phyloP scores from a whole-genome alignment of 352 stramenopile genomes.

The Blastocystis sp. region DNA sequence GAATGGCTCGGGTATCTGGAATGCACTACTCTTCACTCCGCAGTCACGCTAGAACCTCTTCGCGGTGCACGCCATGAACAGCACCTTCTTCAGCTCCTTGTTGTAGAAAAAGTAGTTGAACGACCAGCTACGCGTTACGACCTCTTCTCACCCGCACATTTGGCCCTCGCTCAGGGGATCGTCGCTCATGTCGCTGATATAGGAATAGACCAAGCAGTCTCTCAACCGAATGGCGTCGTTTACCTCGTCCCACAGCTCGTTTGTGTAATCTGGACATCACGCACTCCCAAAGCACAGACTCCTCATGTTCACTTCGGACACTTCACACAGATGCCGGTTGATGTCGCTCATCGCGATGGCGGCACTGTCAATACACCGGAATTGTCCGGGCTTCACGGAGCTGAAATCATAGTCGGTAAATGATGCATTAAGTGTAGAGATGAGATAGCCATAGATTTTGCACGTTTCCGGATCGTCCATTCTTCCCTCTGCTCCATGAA shows the following conservation, averaged over 20 bases:
- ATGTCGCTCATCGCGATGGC: constrained; percentile 13
- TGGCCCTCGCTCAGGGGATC: constrained; percentile 84
- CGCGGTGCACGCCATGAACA: constrained; percentile 86
- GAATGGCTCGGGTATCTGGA: neutral
- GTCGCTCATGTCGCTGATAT: constrained; percentile 84
- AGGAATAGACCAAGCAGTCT: constrained; percentile 85
- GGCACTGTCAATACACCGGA: constrained; percentile 23
- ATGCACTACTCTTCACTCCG: constrained; percentile 23
- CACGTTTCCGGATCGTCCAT: constrained; percentile 78
- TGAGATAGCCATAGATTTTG: constrained; percentile 85
- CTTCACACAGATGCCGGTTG: constrained; percentile 60
- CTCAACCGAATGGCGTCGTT: constrained; percentile 80
- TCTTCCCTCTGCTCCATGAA: constrained; percentile 73
- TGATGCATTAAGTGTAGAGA: constrained; percentile 85
- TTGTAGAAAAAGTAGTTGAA: constrained; percentile 90
- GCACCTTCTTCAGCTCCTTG: constrained; percentile 84
- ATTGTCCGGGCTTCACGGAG: constrained; percentile 54
- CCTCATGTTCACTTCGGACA: constrained; percentile 46
- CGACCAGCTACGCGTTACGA: constrained; percentile 76
- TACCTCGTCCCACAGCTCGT: constrained; percentile 73
- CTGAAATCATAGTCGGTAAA: constrained; percentile 87
- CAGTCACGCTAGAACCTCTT: constrained; percentile 75
- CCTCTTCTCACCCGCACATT: constrained; percentile 73
- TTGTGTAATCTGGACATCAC: constrained; percentile 1
- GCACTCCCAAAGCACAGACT: neutral